phyloP scores from a whole-genome alignment of 2,329 filamentous ascomycete species.

The Aspergillus ochraceoroseus region DNA sequence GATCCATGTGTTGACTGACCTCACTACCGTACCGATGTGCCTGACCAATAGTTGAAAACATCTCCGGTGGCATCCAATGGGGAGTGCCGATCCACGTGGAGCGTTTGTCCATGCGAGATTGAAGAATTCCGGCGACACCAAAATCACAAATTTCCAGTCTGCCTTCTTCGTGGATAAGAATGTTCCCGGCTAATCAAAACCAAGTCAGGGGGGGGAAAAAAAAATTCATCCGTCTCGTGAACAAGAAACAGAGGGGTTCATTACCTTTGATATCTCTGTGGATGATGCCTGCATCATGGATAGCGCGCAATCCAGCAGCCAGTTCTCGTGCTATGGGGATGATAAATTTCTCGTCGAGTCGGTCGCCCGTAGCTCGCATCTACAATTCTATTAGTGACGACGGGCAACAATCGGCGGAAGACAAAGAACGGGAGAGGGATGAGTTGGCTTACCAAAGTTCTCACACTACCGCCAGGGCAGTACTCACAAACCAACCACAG shows the following conservation, averaged over 20 bases:
- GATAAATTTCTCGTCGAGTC: slow-evolving; percentile 57
- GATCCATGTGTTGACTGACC: slow-evolving; percentile 26
- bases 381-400: slow-evolving; percentile 22
- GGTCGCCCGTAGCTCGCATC: slow-evolving; percentile 48
- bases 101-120: slow-evolving; percentile 56
- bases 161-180: slow-evolving; percentile 60
- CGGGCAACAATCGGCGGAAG: slow-evolving; percentile 17
- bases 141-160: slow-evolving; percentile 62
- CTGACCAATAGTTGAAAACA: slow-evolving; percentile 42
- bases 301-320: slow-evolving; percentile 56
- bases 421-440: not conserved
- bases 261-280: slow-evolving; percentile 61
- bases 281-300: slow-evolving; percentile 62
- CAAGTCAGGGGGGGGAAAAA: slow-evolving; percentile 15
- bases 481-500: slow-evolving; percentile 65
- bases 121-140: slow-evolving; percentile 59
- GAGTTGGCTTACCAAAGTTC: slow-evolving; percentile 53
- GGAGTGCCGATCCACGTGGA: slow-evolving; percentile 63
- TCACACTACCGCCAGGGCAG: slow-evolving; percentile 61
- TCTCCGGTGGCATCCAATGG: slow-evolving; percentile 63
- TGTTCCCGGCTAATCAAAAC: slow-evolving; percentile 51
- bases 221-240: not conserved
- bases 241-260: not conserved
- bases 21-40: slow-evolving; percentile 47
- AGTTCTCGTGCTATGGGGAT: slow-evolving; percentile 61